A percentile compares a stretch with the other conserved stretches of the same genome.
phyloP scores from a whole-genome alignment of 306 rosid species.

The Pachyrhizus erosus region DNA sequence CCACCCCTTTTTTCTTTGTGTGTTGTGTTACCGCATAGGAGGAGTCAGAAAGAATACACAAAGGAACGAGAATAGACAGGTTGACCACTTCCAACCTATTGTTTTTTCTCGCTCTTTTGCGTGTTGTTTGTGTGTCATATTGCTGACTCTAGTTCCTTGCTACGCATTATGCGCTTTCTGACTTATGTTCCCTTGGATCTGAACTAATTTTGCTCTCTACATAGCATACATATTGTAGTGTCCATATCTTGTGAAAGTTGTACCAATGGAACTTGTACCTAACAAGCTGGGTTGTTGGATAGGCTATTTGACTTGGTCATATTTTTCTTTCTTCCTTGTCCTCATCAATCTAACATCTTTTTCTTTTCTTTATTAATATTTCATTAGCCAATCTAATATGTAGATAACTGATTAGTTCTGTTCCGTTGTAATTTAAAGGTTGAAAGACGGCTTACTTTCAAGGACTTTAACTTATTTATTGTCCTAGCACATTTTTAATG shows the following conservation, averaged over 20 bases:
- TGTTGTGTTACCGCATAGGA: conserved; percentile 6
- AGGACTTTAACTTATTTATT: not conserved
- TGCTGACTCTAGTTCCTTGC: conserved; percentile 43
- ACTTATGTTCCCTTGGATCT: conserved; percentile 48
- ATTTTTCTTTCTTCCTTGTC: conserved; percentile 18
- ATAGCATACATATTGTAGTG: conserved; percentile 14
- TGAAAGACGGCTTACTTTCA: not conserved
- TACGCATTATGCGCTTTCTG: conserved; percentile 44
- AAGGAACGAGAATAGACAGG: conserved; percentile 30
- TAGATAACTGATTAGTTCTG: conserved; percentile 9
- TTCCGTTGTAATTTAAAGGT: not conserved
- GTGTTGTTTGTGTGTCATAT: conserved; percentile 33
- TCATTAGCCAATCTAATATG: not conserved
- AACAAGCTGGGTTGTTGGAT: conserved; percentile 30
- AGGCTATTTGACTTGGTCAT: conserved; percentile 9
- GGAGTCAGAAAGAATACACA: conserved; percentile 34
- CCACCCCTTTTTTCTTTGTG: not conserved
- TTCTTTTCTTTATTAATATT: not conserved
- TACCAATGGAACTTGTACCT: conserved; percentile 46
- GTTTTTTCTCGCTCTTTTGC: conserved; percentile 18
- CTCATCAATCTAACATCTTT: not conserved
- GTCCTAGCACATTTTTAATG: not conserved
- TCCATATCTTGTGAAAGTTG: conserved; percentile 44
- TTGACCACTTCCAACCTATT: conserved; percentile 1
- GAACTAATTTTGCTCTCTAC: conserved; percentile 21